Percentiles rank a stretch among this genome's conserved stretches.
phyloP scores from a whole-genome alignment of 1,284 basidiomycete genomes.

The Ustilago curta region DNA sequence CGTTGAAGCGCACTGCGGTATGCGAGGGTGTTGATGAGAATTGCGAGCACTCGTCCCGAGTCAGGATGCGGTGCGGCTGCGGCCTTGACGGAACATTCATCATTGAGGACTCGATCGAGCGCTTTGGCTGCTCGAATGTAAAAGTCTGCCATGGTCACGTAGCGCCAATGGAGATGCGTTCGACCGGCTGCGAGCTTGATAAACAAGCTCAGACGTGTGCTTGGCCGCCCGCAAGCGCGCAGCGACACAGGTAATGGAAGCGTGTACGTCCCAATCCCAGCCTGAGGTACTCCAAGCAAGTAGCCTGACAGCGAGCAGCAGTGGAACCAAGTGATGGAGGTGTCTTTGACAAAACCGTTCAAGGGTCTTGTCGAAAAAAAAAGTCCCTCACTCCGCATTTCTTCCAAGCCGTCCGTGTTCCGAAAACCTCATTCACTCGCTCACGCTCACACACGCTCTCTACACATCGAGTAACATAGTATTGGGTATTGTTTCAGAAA shows the following conservation, averaged over 20 bases:
- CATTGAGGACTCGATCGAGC: slow-evolving; percentile 51
- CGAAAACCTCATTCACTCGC: slow-evolving; percentile 4
- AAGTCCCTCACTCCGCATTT: slow-evolving; percentile 16
- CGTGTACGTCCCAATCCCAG: too few species aligned
- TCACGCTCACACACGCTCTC: background rate
- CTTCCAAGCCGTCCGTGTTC: slow-evolving; percentile 3
- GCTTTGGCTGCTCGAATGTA: slow-evolving; percentile 58
- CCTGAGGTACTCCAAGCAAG: too few species aligned
- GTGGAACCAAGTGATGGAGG: too few species aligned
- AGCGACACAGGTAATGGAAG: too few species aligned
- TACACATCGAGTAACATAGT: background rate
- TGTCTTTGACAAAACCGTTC: too few species aligned
- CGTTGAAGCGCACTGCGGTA: slow-evolving; percentile 45
- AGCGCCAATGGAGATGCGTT: background rate
- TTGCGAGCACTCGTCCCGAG: slow-evolving; percentile 56
- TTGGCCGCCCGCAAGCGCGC: too few species aligned
- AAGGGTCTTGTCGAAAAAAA: slow-evolving; percentile 5
- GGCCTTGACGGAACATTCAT: slow-evolving; percentile 61
- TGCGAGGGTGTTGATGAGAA: slow-evolving; percentile 59
- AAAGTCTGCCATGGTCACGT: slow-evolving; percentile 56
- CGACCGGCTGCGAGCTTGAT: background rate
- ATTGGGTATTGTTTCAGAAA: slow-evolving; percentile 20
- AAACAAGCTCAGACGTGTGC: too few species aligned
- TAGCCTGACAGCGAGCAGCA: too few species aligned
- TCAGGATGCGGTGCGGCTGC: slow-evolving; percentile 45